These are phyloP conservation scores for Diplogelasinospora grovesii DNA, from an alignment of 495 filamentous ascomycete species.

Conservation along the genomic window DNA sequence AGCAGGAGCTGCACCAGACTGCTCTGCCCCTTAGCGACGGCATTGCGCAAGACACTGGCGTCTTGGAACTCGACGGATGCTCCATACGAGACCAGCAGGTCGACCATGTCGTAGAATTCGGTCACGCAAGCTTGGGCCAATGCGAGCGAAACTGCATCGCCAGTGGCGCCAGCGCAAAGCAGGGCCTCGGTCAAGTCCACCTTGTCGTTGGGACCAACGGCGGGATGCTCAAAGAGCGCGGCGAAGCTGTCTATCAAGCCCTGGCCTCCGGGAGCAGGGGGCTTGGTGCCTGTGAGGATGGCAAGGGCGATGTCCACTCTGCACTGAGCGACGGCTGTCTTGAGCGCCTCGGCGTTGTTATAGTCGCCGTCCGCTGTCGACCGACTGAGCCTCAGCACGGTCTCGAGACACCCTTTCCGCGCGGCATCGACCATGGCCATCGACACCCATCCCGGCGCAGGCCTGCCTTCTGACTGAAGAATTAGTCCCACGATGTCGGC, in stretches of 20 bases:
- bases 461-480: constrained; percentile 36
- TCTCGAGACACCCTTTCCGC: constrained; percentile 34
- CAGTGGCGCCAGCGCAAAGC: constrained; percentile 39
- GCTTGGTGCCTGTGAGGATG: constrained; percentile 36
- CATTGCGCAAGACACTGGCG: constrained; percentile 29
- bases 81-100: constrained; percentile 36
- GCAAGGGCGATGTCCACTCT: constrained; percentile 39
- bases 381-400: constrained; percentile 37
- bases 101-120: constrained; percentile 40
- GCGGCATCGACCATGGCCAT: constrained; percentile 41
- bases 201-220: constrained; percentile 38
- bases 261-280: constrained; percentile 26
- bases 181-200: constrained; percentile 36
- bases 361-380: constrained; percentile 38
- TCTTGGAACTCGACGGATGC: constrained; percentile 41
- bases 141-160: constrained; percentile 32
- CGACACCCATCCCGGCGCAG: constrained; percentile 26
- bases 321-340: constrained; percentile 31
- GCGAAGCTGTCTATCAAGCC: constrained; percentile 35
- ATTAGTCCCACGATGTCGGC: constrained; percentile 35
- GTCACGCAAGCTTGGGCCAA: constrained; percentile 30
- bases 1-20: constrained; percentile 36
- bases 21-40: constrained; percentile 29
- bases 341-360: constrained; percentile 38
- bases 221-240: constrained; percentile 29